phyloP scores from a whole-genome alignment of 164 flowering plant genomes.

The Akebia trifoliata region DNA sequence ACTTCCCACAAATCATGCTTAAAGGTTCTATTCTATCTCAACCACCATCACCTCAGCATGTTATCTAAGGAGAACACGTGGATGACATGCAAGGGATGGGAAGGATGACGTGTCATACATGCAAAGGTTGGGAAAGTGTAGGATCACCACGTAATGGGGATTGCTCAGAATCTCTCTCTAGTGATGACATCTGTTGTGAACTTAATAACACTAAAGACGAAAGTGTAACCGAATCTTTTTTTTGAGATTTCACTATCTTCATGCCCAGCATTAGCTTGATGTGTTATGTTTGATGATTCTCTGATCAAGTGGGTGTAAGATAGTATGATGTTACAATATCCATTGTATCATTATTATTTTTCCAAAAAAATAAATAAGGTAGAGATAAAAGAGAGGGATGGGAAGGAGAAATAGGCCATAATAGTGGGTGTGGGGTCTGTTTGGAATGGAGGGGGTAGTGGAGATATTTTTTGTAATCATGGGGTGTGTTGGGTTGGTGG shows the following conservation, averaged over 20 bases:
- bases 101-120: background rate
- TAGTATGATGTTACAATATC: too few relatives aligned
- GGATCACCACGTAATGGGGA: background rate
- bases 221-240: background rate
- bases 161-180: background rate
- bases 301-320: too few relatives aligned
- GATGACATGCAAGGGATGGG: conserved; percentile 4
- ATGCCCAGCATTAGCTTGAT: too few relatives aligned
- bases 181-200: background rate
- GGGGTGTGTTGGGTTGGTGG: background rate
- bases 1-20: conserved; percentile 2
- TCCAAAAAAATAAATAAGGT: background rate
- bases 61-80: background rate
- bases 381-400: background rate
- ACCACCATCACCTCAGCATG: too few relatives aligned
- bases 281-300: too few relatives aligned
- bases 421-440: background rate
- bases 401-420: background rate
- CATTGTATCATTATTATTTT: background rate
- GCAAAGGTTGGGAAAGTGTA: background rate
- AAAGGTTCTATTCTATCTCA: background rate
- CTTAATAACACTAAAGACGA: background rate
- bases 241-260: background rate
- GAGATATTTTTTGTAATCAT: background rate
- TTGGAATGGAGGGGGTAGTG: conserved; percentile 7